Percentiles rank a stretch among this genome's conserved stretches.
These are phyloP conservation scores for Debaryomyces nepalensis DNA, from an alignment of 1,139 yeast species.

Conservation along the genomic window DNA sequence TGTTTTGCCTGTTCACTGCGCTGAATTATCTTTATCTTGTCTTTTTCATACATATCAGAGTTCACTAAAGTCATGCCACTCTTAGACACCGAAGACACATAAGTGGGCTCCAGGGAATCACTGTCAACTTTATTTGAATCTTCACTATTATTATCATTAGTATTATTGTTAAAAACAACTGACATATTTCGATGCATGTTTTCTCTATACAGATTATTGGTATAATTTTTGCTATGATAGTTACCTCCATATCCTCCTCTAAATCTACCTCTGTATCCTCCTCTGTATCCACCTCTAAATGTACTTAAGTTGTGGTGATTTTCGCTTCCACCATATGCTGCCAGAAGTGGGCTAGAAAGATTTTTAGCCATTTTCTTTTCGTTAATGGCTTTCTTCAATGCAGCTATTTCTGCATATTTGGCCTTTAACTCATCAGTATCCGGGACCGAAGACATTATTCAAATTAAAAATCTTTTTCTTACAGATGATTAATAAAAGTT, in stretches of 20 bases:
- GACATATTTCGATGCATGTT: constrained; percentile 29
- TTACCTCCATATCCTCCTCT: constrained; percentile 16
- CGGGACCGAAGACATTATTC: constrained; percentile 13
- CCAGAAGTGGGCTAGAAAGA: constrained; percentile 8
- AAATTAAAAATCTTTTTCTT: too few relatives aligned
- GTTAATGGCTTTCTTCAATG: constrained; percentile 34
- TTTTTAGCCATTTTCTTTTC: constrained; percentile 20
- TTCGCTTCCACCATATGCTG: constrained; percentile 1
- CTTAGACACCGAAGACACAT: constrained; percentile 33
- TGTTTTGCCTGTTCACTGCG: constrained; percentile 21
- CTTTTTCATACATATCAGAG: constrained; percentile 36
- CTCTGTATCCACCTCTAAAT: constrained; percentile 14
- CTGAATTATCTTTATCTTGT: constrained; percentile 25
- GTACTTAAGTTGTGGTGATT: background rate
- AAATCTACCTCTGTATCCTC: constrained; percentile 14
- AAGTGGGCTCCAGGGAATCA: constrained; percentile 15
- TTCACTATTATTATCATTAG: background rate
- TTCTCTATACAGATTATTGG: constrained; percentile 3
- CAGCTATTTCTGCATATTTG: constrained; percentile 41
- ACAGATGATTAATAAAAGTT: too few relatives aligned
- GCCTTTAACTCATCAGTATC: constrained; percentile 30
- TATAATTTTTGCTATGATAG: constrained; percentile 15
- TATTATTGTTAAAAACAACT: constrained; percentile 25
- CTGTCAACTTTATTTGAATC: constrained; percentile 1
- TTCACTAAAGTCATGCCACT: constrained; percentile 45